Evolutionary conservation across 805 yeast species (phyloP), one percentile per base, ranked within the genome.

Genomic region (Saccharomyces eubayanus): DNA sequence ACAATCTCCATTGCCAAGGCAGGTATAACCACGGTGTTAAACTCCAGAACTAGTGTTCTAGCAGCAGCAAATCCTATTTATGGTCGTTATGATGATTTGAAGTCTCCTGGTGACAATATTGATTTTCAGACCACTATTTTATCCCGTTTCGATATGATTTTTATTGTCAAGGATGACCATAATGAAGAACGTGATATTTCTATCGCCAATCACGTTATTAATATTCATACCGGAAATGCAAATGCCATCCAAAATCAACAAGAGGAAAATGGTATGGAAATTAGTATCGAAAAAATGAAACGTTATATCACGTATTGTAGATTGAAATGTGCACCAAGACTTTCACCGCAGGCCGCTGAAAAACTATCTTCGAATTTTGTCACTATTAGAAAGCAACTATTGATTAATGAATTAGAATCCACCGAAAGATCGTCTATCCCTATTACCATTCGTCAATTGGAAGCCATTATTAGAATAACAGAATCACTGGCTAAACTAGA

Each of bases 1-100:
- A 94, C 99, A 0, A 94, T 94, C 55, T 92, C 98, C 12, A 91
- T 94, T 69, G 99, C 99, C 31, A 94, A 94, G 70, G 99, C 99
- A 9, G 99, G 99, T 70, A 94, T 94, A 62, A 94, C 98, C 2
- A 94, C 99, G 0, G 91, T 94, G 53, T 78, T 94, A 62, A 94
- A 94, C 71, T 94, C 99, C 2, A 81, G 99, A 72, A 94, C 99
- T 0, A 85, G 96, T 36, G 99, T 94, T 3, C 76, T 94, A 48
- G 99, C 99, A 0, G 99, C 99, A 27, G 99, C 99, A 6, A 94
- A 94, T 72, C 99, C 99, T 3, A 83, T 90, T 45, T 94, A 87
- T 70, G 99, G 99, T 56, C 80, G 98, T 59, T 94, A 94, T 70
- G 98, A 94, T 70, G 97, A 92, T 58, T 80, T 87, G 77, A 92